These are phyloP conservation scores for Botrytis galanthina DNA, from an alignment of 2,329 filamentous ascomycete species.

Conservation along the genomic window DNA sequence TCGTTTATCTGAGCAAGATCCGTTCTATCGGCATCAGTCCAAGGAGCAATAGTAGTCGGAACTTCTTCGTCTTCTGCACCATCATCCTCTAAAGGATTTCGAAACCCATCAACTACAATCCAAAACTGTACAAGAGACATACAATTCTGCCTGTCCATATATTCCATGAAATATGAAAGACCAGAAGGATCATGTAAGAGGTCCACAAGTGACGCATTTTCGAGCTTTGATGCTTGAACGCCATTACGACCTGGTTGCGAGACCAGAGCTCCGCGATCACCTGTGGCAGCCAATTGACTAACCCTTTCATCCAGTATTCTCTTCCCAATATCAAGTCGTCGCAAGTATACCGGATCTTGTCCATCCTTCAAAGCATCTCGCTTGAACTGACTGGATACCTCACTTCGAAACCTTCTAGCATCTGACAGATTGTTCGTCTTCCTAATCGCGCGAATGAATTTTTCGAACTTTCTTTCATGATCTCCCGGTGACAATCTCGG, in stretches of 20 bases:
- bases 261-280: constrained; percentile 41
- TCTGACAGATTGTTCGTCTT: constrained; percentile 90
- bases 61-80: constrained; percentile 63
- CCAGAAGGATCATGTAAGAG: constrained; percentile 87
- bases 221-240: constrained; percentile 57
- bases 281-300: constrained; percentile 70
- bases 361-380: constrained; percentile 74
- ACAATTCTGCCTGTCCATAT: constrained; percentile 87
- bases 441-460: constrained; percentile 85
- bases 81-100: constrained; percentile 88
- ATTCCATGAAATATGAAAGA: constrained; percentile 99
- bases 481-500: constrained; percentile 79
- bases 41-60: constrained; percentile 61
- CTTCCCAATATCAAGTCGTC: constrained; percentile 88
- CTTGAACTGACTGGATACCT: constrained; percentile 88
- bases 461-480: constrained; percentile 89
- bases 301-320: constrained; percentile 87
- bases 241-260: constrained; percentile 34
- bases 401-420: constrained; percentile 85
- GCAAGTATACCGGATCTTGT: constrained; percentile 82
- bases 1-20: constrained; percentile 92
- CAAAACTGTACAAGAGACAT: constrained; percentile 96
- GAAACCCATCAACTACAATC: constrained; percentile 95
- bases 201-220: constrained; percentile 75
- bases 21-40: constrained; percentile 79